A percentile compares a stretch with the other conserved stretches of the same genome.
Conservation (phyloP, 2,329 filamentous ascomycete genomes). For the Ilyonectria mors-panacis region DNA sequence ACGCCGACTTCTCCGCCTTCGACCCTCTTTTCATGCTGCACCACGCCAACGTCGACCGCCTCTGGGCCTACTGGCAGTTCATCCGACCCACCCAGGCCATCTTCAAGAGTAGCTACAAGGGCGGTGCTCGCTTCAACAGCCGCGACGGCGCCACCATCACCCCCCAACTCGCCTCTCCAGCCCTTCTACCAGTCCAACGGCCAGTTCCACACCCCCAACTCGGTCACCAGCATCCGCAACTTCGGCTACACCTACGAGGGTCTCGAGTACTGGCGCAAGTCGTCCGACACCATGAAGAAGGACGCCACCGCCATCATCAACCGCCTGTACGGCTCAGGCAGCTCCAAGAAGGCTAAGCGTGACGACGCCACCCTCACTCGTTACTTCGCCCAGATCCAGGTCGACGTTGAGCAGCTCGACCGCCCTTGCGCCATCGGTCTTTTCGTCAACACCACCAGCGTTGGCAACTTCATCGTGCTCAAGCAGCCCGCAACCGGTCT, state of each 20-base stretch:
- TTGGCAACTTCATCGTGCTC: slow-evolving; percentile 56
- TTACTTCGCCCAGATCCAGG: slow-evolving; percentile 53
- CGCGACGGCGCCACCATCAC: slow-evolving; percentile 57
- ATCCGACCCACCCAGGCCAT: slow-evolving; percentile 56
- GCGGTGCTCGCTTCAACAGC: slow-evolving; percentile 57
- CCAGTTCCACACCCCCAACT: slow-evolving; percentile 60
- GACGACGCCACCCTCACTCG: slow-evolving; percentile 44
- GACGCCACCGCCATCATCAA: slow-evolving; percentile 55
- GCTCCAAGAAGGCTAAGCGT: slow-evolving; percentile 25
- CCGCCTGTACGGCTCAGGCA: slow-evolving; percentile 47
- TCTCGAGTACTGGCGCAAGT: slow-evolving; percentile 55
- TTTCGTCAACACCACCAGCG: slow-evolving; percentile 51
- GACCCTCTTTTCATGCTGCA: slow-evolving; percentile 65
- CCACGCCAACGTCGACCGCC: slow-evolving; percentile 73
- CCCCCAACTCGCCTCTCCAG: slow-evolving; percentile 61
- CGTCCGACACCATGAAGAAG: slow-evolving; percentile 23
- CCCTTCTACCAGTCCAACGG: slow-evolving; percentile 63
- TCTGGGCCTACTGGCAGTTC: slow-evolving; percentile 70
- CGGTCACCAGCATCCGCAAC: slow-evolving; percentile 50
- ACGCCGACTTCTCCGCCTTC: slow-evolving; percentile 58
- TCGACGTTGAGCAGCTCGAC: slow-evolving; percentile 54
- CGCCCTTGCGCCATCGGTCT: slow-evolving; percentile 54
- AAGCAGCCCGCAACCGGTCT: slow-evolving; percentile 52
- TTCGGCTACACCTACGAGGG: slow-evolving; percentile 59
- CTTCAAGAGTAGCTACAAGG: slow-evolving; percentile 54